Base-by-base conservation (phyloP, 805 yeast genomes). In the Pichia ethanolica region DNA sequence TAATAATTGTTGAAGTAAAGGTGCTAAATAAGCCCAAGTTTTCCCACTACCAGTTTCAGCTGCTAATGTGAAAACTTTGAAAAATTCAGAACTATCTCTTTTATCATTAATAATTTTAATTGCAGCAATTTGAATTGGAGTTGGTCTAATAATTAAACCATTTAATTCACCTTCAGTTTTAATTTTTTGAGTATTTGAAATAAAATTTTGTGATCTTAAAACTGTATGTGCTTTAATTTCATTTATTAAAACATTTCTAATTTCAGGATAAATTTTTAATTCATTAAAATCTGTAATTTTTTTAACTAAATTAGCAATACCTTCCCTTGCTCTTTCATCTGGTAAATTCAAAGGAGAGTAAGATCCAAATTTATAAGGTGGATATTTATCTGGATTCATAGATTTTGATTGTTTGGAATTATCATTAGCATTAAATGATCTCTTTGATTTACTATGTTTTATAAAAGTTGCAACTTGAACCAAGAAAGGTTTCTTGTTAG, bases 31-130 rank as follows among this genome's bases (percentile, higher is more conserved):
- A 0, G 97, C 89, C 82, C 96, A 81, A 0, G 99, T 91, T 62
- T 91, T 91, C 8, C 99, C 99, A 0, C 96, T 85, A 0, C 99
- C 99, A 0, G 99, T 91, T 63, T 93, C 98, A 3, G 97, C 96
- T 0, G 98, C 97, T 48, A 91, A 66, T 3, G 93, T 79, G 70
- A 79, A 88, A 0, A 83, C 75, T 55, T 81, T 80, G 44, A 81
- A 58, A 51, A 72, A 68, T 7, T 63, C 65, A 25, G 52, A 56
- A 10, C 58, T 48, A 5, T 64, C 59, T 26, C 70, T 62, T 39
- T 74, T 67, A 5, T 77, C 65, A 52, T 72, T 73, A 46, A 80
- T 75, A 32, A 80, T 73, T 56, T 78, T 74, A 39, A 87, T 77
- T 5, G 93, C 83, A 6, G 90, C 83, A 5, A 79, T 73, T 67